These are phyloP conservation scores for Aurifilum marmelostoma DNA, from an alignment of 2,329 filamentous ascomycete species.

Conservation along the genomic window DNA sequence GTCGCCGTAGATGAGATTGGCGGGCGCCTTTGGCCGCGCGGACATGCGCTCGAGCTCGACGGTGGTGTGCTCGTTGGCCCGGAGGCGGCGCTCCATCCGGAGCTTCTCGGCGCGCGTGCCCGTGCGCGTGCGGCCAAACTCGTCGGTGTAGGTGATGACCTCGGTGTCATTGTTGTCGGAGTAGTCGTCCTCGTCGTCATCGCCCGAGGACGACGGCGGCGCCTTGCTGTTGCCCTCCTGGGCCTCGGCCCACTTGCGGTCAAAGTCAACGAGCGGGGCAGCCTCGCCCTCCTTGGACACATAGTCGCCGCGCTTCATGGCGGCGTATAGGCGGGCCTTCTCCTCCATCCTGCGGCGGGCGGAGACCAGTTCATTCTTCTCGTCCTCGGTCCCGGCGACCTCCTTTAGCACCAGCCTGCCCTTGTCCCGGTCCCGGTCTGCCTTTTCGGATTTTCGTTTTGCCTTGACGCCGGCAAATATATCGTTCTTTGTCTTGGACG, in stretches of 20 bases:
- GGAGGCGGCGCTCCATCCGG: conserved; percentile 60
- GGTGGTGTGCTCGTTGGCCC: conserved; percentile 56
- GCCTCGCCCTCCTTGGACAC: conserved; percentile 67
- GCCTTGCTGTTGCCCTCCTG: conserved; percentile 39
- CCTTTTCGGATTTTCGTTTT: conserved; percentile 57
- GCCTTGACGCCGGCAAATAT: conserved; percentile 63
- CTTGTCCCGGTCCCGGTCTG: conserved; percentile 58
- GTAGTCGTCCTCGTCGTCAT: conserved; percentile 46
- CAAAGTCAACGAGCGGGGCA: conserved; percentile 84
- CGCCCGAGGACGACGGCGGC: conserved; percentile 38
- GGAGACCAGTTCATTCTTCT: conserved; percentile 69
- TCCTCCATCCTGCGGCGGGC: conserved; percentile 84
- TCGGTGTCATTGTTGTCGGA: conserved; percentile 54
- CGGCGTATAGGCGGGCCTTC: conserved; percentile 85
- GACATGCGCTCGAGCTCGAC: conserved; percentile 70
- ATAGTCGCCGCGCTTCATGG: conserved; percentile 88
- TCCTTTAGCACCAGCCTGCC: conserved; percentile 54
- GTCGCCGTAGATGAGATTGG: conserved; percentile 80
- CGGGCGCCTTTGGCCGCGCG: conserved; percentile 67
- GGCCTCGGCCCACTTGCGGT: conserved; percentile 88
- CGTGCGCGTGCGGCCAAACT: conserved; percentile 81
- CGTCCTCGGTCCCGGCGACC: conserved; percentile 59
- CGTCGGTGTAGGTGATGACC: conserved; percentile 85
- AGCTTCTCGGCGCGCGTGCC: conserved; percentile 72
- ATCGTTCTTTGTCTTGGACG: conserved; percentile 64